phyloP scores from a whole-genome alignment of 1,139 yeast species.

The Hyphopichia pseudoburtonii region DNA sequence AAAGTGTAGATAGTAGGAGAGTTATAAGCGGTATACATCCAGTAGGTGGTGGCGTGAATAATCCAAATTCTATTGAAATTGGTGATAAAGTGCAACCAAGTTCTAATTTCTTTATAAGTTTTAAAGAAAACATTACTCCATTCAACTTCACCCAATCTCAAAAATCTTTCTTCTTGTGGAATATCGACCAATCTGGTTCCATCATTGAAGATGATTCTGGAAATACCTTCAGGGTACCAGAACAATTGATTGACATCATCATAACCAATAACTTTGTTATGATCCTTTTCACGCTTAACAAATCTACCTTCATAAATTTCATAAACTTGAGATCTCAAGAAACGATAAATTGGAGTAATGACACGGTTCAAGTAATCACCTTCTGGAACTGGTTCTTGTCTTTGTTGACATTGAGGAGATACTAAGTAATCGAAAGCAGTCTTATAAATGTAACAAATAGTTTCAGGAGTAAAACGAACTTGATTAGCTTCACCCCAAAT shows the following conservation, averaged over 20 bases:
- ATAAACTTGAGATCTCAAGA: conserved; percentile 91
- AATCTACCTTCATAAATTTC: conserved; percentile 93
- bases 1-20: conserved; percentile 89
- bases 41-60: conserved; percentile 82
- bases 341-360: conserved; percentile 88
- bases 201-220: conserved; percentile 86
- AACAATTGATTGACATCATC: conserved; percentile 98
- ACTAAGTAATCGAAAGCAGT: conserved; percentile 85
- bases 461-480: conserved; percentile 92
- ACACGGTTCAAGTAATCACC: conserved; percentile 93
- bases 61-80: conserved; percentile 98
- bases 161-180: conserved; percentile 86
- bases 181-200: conserved; percentile 89
- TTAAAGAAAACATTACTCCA: conserved; percentile 95
- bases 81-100: conserved; percentile 95
- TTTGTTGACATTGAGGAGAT: conserved; percentile 89
- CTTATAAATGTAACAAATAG: conserved; percentile 89
- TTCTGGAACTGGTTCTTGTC: conserved; percentile 89
- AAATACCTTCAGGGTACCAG: conserved; percentile 99
- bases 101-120: conserved; percentile 94
- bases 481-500: conserved; percentile 99
- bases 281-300: conserved; percentile 96
- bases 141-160: conserved; percentile 85
- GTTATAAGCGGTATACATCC: conserved; percentile 94
- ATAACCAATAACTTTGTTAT: conserved; percentile 90